These are phyloP conservation scores for Neostapfia colusana DNA, from an alignment of 176 grass and related monocot genomes.

Conservation along the genomic window DNA sequence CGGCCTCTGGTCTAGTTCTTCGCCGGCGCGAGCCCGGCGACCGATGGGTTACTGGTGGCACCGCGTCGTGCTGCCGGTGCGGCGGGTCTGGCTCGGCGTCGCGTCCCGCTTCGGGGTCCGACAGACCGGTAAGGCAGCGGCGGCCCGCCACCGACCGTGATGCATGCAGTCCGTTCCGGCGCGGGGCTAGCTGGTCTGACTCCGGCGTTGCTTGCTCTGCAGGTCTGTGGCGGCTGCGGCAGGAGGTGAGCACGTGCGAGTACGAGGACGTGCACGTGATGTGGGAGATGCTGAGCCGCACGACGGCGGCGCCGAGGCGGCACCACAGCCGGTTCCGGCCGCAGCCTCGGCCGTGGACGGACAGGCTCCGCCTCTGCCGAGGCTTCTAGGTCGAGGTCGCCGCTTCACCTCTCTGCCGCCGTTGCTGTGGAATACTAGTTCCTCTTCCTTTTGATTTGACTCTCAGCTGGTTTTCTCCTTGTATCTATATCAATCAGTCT, in stretches of 20 bases:
- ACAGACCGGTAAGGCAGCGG: conserved; percentile 53
- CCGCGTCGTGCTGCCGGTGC: conserved; percentile 65
- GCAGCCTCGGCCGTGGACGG: conserved; percentile 48
- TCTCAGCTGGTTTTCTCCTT: neutral
- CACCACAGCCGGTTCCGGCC: conserved; percentile 35
- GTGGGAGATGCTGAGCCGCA: conserved; percentile 96
- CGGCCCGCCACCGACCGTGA: neutral
- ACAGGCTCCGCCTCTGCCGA: conserved; percentile 47
- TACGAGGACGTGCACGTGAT: conserved; percentile 98
- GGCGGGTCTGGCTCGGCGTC: conserved; percentile 76
- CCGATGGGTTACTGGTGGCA: conserved; percentile 72
- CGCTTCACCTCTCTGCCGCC: neutral
- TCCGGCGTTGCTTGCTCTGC: neutral
- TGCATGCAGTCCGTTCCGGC: neutral
- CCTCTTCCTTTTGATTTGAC: neutral
- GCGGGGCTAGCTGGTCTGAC: neutral
- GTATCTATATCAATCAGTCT: neutral
- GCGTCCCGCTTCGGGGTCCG: conserved; percentile 78
- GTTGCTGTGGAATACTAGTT: neutral
- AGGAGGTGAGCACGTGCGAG: conserved; percentile 98
- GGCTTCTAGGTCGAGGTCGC: conserved; percentile 53
- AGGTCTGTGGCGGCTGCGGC: conserved; percentile 85
- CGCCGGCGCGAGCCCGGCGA: neutral
- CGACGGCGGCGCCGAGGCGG: conserved; percentile 17
- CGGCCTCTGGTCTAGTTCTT: neutral